Evolutionary conservation across 192 early-diverging fungal species (phyloP), one percentile per base, ranked within the genome.

Genomic region (Umbelopsis sp.): DNA sequence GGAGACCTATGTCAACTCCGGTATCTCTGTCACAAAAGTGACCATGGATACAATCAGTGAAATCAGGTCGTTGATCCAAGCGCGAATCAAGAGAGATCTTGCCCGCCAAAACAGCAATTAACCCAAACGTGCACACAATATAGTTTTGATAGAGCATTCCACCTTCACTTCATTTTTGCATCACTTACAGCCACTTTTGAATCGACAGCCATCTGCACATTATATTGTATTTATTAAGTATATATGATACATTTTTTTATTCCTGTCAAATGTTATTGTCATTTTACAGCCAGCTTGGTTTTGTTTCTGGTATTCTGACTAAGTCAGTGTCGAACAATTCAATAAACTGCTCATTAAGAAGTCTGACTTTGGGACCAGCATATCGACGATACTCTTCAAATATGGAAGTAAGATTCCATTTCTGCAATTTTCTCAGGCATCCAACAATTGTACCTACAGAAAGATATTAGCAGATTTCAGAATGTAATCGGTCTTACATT

Each of bases 361-460:
- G 84, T 44, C 97, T 85, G 47, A 98, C 97, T 82, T 99, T 99
- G 5, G 97, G 95, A 6, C 95, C 95, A 17, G 95, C 95, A 80
- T 95, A 97, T 45, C 95, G 85, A 36, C 97, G 85, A 76, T 99
- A 99, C 77, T 99, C 98, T 79, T 99, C 98, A 80, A 99, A 98
- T 20, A 99, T 99, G 22, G 93, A 92, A 14, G 98, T 98, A 75
- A 99, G 79, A 77, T 98, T 99, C 98, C 98, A 99, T 38, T 90
- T 84, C 80, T 99, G 98, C 45, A 99, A 86, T 80, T 99, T 99
- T 68, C 98, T 86, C 73, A 99, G 75, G 78, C 98, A 99, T 26
- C 98, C 98, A 24, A 99, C 93, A 66, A 99, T 96, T 5, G 98
- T 99, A 17, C 94, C 94, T 92, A 75, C 12, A 11, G 38, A 11